phyloP scores from a whole-genome alignment of 306 rosid species.

The Gillenia trifoliata region DNA sequence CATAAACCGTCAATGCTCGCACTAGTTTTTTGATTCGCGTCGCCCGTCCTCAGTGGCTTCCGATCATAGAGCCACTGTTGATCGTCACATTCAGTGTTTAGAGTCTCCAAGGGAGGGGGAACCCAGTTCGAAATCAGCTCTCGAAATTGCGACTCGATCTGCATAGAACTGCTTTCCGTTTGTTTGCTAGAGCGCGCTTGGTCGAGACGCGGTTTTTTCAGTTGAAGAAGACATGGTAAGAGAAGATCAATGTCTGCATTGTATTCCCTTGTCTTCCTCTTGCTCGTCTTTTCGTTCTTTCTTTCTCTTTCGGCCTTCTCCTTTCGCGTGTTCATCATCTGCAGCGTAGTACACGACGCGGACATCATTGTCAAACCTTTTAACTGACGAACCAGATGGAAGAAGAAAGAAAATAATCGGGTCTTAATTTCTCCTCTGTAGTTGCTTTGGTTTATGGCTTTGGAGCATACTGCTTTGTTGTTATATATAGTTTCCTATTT shows the following conservation, averaged over 20 bases:
- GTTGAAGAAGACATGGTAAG: background rate
- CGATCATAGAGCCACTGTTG: slow-evolving; percentile 1
- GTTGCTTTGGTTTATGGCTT: too few species aligned
- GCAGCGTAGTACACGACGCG: background rate
- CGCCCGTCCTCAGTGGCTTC: background rate
- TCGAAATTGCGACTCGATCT: background rate
- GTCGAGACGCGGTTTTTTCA: background rate
- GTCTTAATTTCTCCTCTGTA: background rate
- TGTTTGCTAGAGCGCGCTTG: background rate
- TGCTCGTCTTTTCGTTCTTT: background rate
- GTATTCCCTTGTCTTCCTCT: slow-evolving; percentile 1
- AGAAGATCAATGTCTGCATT: background rate
- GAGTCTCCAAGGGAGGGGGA: background rate
- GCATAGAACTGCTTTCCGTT: background rate
- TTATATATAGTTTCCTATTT: too few species aligned
- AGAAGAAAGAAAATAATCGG: background rate
- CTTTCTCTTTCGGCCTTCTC: background rate
- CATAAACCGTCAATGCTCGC: background rate
- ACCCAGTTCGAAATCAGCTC: slow-evolving; percentile 1
- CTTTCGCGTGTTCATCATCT: background rate
- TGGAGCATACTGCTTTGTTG: too few species aligned
- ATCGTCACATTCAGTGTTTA: background rate
- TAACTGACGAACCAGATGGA: background rate
- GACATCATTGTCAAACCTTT: background rate
- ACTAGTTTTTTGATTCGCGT: background rate